Percentiles rank a stretch among this genome's conserved stretches.
Conservation (phyloP, 179 eudicot genomes). For the Nepenthes alata region DNA sequence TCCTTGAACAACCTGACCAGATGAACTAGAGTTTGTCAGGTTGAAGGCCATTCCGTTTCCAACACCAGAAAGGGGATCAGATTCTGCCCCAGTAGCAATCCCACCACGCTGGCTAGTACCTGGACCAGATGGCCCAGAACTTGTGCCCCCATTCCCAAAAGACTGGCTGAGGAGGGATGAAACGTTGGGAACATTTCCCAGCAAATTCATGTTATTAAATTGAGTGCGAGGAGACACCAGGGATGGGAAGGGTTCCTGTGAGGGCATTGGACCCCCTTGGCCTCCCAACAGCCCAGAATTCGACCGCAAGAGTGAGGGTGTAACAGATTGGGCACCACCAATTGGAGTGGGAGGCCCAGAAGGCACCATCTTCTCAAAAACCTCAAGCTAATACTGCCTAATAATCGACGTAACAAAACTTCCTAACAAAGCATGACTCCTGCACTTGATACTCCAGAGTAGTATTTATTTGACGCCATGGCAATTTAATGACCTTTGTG, state of each 20-base stretch:
- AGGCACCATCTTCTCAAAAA: conserved; percentile 45
- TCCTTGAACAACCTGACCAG: conserved; percentile 50
- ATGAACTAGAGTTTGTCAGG: conserved; percentile 31
- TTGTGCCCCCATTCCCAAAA: conserved; percentile 52
- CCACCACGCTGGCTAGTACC: conserved; percentile 44
- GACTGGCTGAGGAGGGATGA: conserved; percentile 71
- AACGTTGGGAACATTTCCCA: conserved; percentile 67
- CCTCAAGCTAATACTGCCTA: too few relatives aligned
- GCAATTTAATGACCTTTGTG: too few relatives aligned
- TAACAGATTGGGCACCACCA: not conserved
- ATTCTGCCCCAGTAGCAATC: conserved; percentile 51
- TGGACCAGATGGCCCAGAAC: conserved; percentile 38
- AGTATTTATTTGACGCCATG: too few relatives aligned
- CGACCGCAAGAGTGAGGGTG: conserved; percentile 37
- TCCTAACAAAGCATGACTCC: too few relatives aligned
- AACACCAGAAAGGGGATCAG: conserved; percentile 54
- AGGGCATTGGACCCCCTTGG: conserved; percentile 55
- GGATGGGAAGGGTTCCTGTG: conserved; percentile 67
- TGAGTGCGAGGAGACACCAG: conserved; percentile 61
- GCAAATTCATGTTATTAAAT: conserved; percentile 58
- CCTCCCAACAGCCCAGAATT: conserved; percentile 67
- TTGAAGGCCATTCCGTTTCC: conserved; percentile 65
- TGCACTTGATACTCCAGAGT: too few relatives aligned
- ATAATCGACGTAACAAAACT: too few relatives aligned
- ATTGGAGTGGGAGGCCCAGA: conserved; percentile 72